phyloP scores from a whole-genome alignment of 495 filamentous ascomycete species.

The Hypoxylon rickii region DNA sequence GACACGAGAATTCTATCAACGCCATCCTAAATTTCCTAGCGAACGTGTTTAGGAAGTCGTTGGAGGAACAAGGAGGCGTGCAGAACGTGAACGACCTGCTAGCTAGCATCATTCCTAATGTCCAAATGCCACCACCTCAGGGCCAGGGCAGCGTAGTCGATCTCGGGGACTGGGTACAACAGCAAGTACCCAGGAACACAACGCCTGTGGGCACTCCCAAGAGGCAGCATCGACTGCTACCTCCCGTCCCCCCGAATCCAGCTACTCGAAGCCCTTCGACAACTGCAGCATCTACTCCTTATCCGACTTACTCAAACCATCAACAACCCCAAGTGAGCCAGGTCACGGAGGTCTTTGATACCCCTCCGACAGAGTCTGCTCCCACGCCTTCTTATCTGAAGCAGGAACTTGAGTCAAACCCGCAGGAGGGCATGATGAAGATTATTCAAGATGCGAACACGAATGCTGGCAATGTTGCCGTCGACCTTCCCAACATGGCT shows the following conservation, averaged over 20 bases:
- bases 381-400: conserved; percentile 48
- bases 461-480: conserved; percentile 54
- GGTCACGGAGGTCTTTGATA: conserved; percentile 55
- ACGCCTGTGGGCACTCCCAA: conserved; percentile 48
- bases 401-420: conserved; percentile 53
- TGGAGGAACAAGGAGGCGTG: conserved; percentile 62
- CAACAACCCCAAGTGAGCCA: conserved; percentile 45
- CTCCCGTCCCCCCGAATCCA: conserved; percentile 47
- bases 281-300: conserved; percentile 33
- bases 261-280: conserved; percentile 30
- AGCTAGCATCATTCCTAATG: conserved; percentile 66
- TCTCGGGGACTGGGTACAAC: conserved; percentile 66
- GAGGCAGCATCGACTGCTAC: conserved; percentile 51
- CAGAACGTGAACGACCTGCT: conserved; percentile 75
- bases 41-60: conserved; percentile 84
- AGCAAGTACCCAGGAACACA: conserved; percentile 44
- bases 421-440: conserved; percentile 81
- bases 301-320: conserved; percentile 35
- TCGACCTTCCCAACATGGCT: conserved; percentile 79
- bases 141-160: conserved; percentile 71
- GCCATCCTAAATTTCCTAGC: conserved; percentile 96
- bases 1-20: conserved; percentile 97
- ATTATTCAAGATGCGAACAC: conserved; percentile 82
- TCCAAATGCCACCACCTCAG: conserved; percentile 51
- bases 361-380: conserved; percentile 44